Percentiles rank a stretch among this genome's conserved stretches.
Conservation (phyloP, 352 stramenopile genomes). For the Halophytophthora polymorphica region DNA sequence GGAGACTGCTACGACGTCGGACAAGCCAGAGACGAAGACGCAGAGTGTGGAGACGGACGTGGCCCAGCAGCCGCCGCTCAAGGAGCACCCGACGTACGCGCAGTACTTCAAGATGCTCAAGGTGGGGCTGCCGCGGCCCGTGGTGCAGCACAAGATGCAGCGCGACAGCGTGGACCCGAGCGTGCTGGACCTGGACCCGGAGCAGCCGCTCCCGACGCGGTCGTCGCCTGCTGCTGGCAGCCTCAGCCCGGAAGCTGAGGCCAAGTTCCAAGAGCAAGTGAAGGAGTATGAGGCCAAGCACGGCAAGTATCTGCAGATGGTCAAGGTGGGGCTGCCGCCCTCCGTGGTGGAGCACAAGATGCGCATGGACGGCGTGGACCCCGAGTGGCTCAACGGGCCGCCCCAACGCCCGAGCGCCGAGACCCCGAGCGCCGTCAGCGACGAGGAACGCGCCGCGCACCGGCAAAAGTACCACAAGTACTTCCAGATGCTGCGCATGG, state of each 20-base stretch:
- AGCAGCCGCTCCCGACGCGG: slow-evolving; percentile 37
- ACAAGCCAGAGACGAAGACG: neutral
- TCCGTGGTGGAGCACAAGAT: slow-evolving; percentile 82
- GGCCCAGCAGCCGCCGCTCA: slow-evolving; percentile 42
- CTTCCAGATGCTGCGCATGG: slow-evolving; percentile 82
- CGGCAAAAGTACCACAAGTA: slow-evolving; percentile 79
- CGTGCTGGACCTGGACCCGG: slow-evolving; percentile 64
- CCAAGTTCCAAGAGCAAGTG: slow-evolving; percentile 44
- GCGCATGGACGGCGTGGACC: slow-evolving; percentile 71
- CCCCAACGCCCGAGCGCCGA: slow-evolving; percentile 32
- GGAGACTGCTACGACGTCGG: slow-evolving; percentile 4
- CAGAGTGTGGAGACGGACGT: too few species aligned
- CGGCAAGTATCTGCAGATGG: slow-evolving; percentile 72
- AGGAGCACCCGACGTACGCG: slow-evolving; percentile 62
- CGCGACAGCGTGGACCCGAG: slow-evolving; percentile 56
- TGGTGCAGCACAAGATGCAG: slow-evolving; percentile 81
- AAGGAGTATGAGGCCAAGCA: slow-evolving; percentile 70
- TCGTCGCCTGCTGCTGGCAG: slow-evolving; percentile 4
- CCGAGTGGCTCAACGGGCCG: slow-evolving; percentile 57
- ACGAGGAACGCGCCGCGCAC: slow-evolving; percentile 54
- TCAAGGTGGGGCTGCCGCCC: slow-evolving; percentile 70
- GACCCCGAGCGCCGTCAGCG: slow-evolving; percentile 23
- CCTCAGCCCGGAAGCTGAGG: slow-evolving; percentile 37
- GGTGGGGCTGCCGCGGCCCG: slow-evolving; percentile 56
- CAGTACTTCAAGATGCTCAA: slow-evolving; percentile 86